Conservation (phyloP, 2,329 filamentous ascomycete species). For the Daldinia sp. region DNA sequence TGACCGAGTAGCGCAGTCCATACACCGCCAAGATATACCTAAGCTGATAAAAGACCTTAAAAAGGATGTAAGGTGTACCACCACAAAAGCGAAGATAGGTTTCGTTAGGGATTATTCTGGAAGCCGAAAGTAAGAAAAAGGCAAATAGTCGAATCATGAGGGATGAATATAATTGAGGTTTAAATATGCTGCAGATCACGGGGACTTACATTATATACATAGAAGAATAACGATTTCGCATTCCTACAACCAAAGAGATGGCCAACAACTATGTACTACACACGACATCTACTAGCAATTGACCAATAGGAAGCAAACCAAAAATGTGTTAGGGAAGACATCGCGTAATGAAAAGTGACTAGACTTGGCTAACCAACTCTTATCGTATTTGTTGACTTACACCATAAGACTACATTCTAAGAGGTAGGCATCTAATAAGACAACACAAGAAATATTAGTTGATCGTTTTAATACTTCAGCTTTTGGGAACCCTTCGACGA, state of each 20-base stretch:
- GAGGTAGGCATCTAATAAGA: no score
- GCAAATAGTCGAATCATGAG: neutral
- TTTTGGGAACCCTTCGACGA: no score
- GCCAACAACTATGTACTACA: no score
- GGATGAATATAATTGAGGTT: neutral
- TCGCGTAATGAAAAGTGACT: conserved; percentile 13
- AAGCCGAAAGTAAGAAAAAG: neutral
- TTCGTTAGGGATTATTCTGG: conserved; percentile 26
- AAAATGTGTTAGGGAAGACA: conserved; percentile 11
- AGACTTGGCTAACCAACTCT: neutral
- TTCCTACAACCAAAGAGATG: no score
- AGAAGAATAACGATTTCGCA: no score
- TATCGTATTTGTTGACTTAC: neutral
- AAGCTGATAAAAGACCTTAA: conserved; percentile 10
- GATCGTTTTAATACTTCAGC: no score
- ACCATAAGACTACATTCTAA: no score
- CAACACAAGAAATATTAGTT: no score
- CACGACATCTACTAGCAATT: neutral
- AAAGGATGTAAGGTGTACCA: conserved; percentile 8
- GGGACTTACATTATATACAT: no score
- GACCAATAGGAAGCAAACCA: conserved; percentile 5
- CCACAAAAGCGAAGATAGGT: conserved; percentile 11
- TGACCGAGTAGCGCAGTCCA: conserved; percentile 15
- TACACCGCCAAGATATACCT: conserved; percentile 29
- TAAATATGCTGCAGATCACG: neutral